A percentile compares a stretch with the other conserved stretches of the same genome.
phyloP scores from a whole-genome alignment of 805 yeast species.

The Babjeviella inositovora region DNA sequence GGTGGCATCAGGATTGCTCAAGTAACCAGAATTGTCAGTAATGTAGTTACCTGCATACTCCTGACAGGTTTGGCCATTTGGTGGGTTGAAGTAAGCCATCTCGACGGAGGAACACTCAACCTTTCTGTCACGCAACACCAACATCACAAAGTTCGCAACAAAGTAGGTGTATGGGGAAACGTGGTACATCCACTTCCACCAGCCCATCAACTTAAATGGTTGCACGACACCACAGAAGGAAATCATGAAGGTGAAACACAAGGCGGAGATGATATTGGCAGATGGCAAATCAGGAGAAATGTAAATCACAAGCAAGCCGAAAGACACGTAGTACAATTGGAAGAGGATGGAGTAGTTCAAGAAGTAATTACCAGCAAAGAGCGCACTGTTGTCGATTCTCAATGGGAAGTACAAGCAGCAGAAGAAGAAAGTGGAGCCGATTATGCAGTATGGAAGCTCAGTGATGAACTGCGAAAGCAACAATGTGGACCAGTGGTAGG shows the following conservation, averaged over 20 bases:
- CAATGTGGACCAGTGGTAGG: constrained; percentile 56
- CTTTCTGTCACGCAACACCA: constrained; percentile 30
- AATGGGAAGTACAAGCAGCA: constrained; percentile 36
- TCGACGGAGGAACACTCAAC: constrained; percentile 15
- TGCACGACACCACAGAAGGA: constrained; percentile 19
- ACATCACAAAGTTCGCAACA: constrained; percentile 36
- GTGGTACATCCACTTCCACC: constrained; percentile 77
- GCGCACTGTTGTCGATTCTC: constrained; percentile 21
- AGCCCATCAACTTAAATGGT: constrained; percentile 30
- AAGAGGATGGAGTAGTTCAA: constrained; percentile 28
- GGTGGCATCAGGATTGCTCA: constrained; percentile 26
- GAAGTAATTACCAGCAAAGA: constrained; percentile 19
- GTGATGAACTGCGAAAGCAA: constrained; percentile 32
- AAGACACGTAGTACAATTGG: constrained; percentile 30
- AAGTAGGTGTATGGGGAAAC: constrained; percentile 57
- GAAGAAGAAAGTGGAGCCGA: constrained; percentile 32
- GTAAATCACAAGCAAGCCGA: constrained; percentile 29
- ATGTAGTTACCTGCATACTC: constrained; percentile 30
- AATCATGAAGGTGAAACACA: constrained; percentile 13
- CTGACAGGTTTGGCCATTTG: constrained; percentile 22
- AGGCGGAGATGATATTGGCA: neutral
- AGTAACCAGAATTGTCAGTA: constrained; percentile 30
- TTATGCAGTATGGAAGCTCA: constrained; percentile 45
- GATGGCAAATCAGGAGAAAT: constrained; percentile 28
- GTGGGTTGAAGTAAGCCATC: constrained; percentile 14